phyloP scores from a whole-genome alignment of 371 early-diverging fungal species.

The Mortierella sp. region DNA sequence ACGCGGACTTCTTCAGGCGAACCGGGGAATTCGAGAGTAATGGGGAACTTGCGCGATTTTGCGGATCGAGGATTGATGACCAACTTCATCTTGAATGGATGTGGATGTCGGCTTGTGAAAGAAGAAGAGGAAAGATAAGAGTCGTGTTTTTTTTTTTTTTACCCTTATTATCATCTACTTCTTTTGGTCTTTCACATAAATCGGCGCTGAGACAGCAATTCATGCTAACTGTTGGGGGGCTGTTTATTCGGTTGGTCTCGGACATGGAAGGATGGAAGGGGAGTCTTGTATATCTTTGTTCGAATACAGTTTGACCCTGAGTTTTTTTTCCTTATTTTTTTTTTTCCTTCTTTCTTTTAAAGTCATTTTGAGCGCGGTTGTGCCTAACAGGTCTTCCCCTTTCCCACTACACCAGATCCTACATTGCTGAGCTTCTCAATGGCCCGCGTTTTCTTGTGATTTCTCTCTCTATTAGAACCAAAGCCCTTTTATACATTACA shows the following conservation, averaged over 20 bases:
- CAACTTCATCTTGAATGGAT: constrained; percentile 48
- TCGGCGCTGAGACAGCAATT: neutral
- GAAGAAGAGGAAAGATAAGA: neutral
- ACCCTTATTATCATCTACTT: too few relatives aligned
- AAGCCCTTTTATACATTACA: neutral
- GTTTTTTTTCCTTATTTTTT: neutral
- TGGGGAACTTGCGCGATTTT: constrained; percentile 65
- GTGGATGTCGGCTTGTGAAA: neutral
- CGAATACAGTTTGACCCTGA: constrained; percentile 8
- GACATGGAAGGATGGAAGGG: neutral
- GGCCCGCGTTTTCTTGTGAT: neutral
- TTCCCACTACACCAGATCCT: constrained; percentile 15
- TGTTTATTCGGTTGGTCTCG: neutral
- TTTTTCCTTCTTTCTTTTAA: neutral
- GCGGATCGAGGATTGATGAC: constrained; percentile 54
- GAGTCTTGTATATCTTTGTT: neutral
- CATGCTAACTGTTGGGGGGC: constrained; percentile 9
- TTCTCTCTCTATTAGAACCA: neutral
- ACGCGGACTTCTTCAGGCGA: constrained; percentile 67
- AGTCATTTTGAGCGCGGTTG: neutral
- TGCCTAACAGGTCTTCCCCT: constrained; percentile 5
- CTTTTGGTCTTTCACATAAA: neutral
- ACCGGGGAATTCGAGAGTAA: constrained; percentile 72
- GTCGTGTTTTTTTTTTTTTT: neutral
- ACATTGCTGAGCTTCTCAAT: neutral